phyloP scores from a whole-genome alignment of 129 eudicot genomes.

The Tagetes erecta region DNA sequence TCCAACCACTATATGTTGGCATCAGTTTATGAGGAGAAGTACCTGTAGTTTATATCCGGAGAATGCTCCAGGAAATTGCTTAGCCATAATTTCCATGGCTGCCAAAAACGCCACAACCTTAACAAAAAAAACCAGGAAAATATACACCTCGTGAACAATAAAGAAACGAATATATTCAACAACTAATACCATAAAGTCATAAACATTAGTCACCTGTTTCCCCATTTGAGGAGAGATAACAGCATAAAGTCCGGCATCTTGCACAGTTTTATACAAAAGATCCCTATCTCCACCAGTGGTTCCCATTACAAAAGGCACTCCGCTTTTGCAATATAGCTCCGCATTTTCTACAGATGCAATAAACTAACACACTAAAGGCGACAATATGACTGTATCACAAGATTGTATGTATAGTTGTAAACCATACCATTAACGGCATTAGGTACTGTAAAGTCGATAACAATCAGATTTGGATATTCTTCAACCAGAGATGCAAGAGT shows the following conservation, averaged over 20 bases:
- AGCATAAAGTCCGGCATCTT: conserved; percentile 76
- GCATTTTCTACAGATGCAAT: conserved; percentile 58
- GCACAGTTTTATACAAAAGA: conserved; percentile 65
- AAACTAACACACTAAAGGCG: background rate
- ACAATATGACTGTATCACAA: background rate
- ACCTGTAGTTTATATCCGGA: conserved; percentile 78
- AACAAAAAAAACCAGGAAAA: conserved; percentile 17
- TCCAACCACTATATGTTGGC: background rate
- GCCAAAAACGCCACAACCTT: conserved; percentile 96
- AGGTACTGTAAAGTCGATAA: conserved; percentile 88
- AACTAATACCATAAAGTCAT: background rate
- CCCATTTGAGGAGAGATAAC: conserved; percentile 98
- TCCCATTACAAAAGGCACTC: conserved; percentile 94
- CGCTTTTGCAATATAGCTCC: conserved; percentile 75
- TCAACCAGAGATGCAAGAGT: conserved; percentile 45
- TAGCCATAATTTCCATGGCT: conserved; percentile 89
- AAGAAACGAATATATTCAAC: background rate
- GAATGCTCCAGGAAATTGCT: conserved; percentile 94
- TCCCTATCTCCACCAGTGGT: conserved; percentile 98
- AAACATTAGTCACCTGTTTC: conserved; percentile 59
- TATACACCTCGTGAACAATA: conserved; percentile 6
- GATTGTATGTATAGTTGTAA: conserved; percentile 35
- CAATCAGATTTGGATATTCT: conserved; percentile 66
- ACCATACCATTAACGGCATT: conserved; percentile 83
- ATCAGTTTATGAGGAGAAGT: conserved; percentile 4